Base-by-base conservation (phyloP, 192 early-diverging fungal species). In the Podila epicladia region DNA sequence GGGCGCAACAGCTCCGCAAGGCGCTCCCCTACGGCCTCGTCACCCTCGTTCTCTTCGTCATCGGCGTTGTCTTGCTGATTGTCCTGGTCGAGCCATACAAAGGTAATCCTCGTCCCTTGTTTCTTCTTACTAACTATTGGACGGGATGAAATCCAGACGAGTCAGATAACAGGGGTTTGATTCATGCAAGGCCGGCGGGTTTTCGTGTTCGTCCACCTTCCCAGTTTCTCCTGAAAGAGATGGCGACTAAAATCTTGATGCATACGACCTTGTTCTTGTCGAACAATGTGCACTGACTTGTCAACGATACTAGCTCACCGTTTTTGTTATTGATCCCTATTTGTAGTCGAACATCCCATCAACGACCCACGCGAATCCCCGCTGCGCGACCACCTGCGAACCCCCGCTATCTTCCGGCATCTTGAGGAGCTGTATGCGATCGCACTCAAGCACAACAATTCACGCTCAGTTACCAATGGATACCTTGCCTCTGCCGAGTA, bases 401-500 rank as follows among this genome's bases (percentile, higher is more conserved):
- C 71, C 7, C 51, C 77, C 0, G 64, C 79, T 24, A 77, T 85
- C 26, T 69, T 73, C 59, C 20, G 29, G 2, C 83, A 85, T 50
- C 57, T 85, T 35, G 66, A 80, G 24, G 78, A 80, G 31, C 64
- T 85, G 37, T 67, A 82, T 49, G 69, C 79, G 3, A 73, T 82
- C 38, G 83, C 83, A 5, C 15, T 51, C 45, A 69, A 82, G 48
- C 63, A 75, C 35, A 75, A 82, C 58, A 82, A 82, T 68, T 84
- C 85, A 31, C 69, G 85, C 20, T 83, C 80, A 11, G 73, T 87
- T 33, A 80, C 68, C 6, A 73, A 82, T 22, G 83, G 83, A 12
- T 87, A 84, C 62, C 69, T 83, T 60, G 88, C 87, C 19, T 88
- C 87, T 38, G 91, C 92, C 1, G 88, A 91, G 49, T 89, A 90